Conservation (phyloP, 2,329 filamentous ascomycete species). For the Cryphonectria parasitica region DNA sequence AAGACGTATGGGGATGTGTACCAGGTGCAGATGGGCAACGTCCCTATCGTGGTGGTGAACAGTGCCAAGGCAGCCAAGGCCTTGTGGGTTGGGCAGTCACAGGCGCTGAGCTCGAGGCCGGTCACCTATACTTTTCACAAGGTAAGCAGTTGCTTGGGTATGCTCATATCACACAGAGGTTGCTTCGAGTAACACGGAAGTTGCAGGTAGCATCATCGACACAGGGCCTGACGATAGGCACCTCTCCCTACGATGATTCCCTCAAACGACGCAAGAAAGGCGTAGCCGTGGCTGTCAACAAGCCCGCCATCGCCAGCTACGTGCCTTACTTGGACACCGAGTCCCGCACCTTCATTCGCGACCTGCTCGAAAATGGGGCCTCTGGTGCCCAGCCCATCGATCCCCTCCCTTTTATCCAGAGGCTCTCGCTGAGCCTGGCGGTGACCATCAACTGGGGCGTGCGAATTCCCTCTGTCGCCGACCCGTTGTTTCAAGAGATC, state of each 20-base stretch:
- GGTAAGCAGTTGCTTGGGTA: slow-evolving; percentile 41
- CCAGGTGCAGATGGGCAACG: slow-evolving; percentile 42
- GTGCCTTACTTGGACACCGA: slow-evolving; percentile 71
- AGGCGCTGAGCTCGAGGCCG: slow-evolving; percentile 66
- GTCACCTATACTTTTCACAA: slow-evolving; percentile 66
- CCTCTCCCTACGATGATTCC: slow-evolving; percentile 70
- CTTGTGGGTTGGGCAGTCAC: slow-evolving; percentile 69
- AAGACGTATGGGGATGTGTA: slow-evolving; percentile 38
- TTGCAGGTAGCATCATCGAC: slow-evolving; percentile 41
- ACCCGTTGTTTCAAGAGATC: slow-evolving; percentile 30
- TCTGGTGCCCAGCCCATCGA: slow-evolving; percentile 45
- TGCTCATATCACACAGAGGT: not conserved
- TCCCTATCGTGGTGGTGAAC: slow-evolving; percentile 69
- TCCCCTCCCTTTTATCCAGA: slow-evolving; percentile 28
- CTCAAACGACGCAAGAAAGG: slow-evolving; percentile 69
- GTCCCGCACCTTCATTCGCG: slow-evolving; percentile 59
- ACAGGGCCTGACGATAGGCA: slow-evolving; percentile 55
- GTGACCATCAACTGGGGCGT: slow-evolving; percentile 32
- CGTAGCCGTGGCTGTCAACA: slow-evolving; percentile 67
- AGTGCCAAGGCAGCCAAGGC: slow-evolving; percentile 66
- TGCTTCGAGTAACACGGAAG: not conserved
- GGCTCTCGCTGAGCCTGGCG: slow-evolving; percentile 29
- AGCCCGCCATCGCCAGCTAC: slow-evolving; percentile 67
- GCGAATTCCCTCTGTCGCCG: slow-evolving; percentile 29
- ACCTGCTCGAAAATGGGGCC: slow-evolving; percentile 55